phyloP scores from a whole-genome alignment of 495 filamentous ascomycete genomes.

The Lasiosphaeris hirsuta region DNA sequence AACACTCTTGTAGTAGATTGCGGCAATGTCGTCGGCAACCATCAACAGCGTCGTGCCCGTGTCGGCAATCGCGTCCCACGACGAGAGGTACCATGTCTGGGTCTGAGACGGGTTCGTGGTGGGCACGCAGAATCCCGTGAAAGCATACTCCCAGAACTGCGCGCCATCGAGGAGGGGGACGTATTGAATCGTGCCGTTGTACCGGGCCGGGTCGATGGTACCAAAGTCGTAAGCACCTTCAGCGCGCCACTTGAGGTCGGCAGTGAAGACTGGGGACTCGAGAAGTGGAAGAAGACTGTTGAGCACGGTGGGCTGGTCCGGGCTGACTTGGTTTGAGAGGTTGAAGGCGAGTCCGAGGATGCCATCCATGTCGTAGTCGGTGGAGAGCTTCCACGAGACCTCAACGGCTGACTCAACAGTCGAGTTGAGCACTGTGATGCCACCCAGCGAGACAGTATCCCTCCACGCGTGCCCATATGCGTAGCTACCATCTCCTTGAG shows the following conservation, averaged over 20 bases:
- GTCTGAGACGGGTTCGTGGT: conserved; percentile 31
- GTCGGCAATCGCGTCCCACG: conserved; percentile 61
- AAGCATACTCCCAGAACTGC: conserved; percentile 64
- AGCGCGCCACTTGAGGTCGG: conserved; percentile 61
- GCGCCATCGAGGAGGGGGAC: conserved; percentile 58
- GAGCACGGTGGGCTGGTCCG: conserved; percentile 61
- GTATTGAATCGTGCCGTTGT: conserved; percentile 54
- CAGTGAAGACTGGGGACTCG: conserved; percentile 59
- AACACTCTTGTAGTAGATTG: conserved; percentile 63
- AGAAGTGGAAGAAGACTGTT: conserved; percentile 57
- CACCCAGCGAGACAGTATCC: conserved; percentile 35
- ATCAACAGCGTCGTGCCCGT: conserved; percentile 72
- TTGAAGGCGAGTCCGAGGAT: conserved; percentile 37
- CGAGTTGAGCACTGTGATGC: conserved; percentile 57
- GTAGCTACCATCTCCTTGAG: conserved; percentile 24
- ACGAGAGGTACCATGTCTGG: conserved; percentile 30
- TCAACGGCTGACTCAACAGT: conserved; percentile 44
- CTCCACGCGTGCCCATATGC: conserved; percentile 37
- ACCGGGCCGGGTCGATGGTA: conserved; percentile 59
- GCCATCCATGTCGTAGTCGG: conserved; percentile 29
- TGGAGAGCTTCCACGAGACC: conserved; percentile 30
- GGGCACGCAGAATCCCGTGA: conserved; percentile 55
- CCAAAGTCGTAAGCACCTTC: conserved; percentile 74
- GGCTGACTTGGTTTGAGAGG: conserved; percentile 37
- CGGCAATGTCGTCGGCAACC: conserved; percentile 55